Evolutionary conservation across 345 rosid genomes (phyloP), one percentile per base, ranked within the genome.

Genomic region (Eucalyptus viminalis): DNA sequence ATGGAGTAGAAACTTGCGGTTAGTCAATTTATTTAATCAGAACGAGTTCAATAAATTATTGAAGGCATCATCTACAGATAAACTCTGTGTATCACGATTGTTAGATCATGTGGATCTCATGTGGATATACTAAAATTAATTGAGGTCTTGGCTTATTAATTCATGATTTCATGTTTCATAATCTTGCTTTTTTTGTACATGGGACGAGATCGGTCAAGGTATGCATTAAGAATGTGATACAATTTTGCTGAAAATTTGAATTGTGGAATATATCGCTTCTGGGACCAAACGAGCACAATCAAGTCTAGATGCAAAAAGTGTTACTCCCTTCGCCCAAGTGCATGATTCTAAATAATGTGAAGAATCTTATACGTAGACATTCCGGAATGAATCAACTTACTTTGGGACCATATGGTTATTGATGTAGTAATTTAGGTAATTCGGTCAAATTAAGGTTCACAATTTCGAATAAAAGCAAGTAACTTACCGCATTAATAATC

Each of bases 291-390:
- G 27, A 24, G 62, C 3, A 22, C 27, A 56, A 56, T 22, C 29
- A 22, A 1, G 0, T 56, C 13, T 22, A 22, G 0, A 0, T 5
- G 13, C 62, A 21, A 56, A 22, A 9, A 56, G 25, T 10, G 62
- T 21, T 9, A 24, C 9, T 6, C 27, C n/a, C 9, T 56, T 56
- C 13, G 0, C 62, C 29, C 62, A 56, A 56, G 27, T 56, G 62
- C 62, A 56, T 56, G 62, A 13, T 56, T 21, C 62, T 21, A 56
- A 24, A 56, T 4, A 21, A 56, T 22, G 29, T 56, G 62, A 37
- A 56, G n/a, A 56, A 21, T 56, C 25, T 56, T 56, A 22, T 53
- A 21, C 11, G 9, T 8, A 21, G 62, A 22, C 62, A 22, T 56
- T 12, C 62, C 25, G 5, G 0, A 22, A 21, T 6, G 6, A 0